Conservation (phyloP, 2,329 filamentous ascomycete species). For the Periconia sp. region DNA sequence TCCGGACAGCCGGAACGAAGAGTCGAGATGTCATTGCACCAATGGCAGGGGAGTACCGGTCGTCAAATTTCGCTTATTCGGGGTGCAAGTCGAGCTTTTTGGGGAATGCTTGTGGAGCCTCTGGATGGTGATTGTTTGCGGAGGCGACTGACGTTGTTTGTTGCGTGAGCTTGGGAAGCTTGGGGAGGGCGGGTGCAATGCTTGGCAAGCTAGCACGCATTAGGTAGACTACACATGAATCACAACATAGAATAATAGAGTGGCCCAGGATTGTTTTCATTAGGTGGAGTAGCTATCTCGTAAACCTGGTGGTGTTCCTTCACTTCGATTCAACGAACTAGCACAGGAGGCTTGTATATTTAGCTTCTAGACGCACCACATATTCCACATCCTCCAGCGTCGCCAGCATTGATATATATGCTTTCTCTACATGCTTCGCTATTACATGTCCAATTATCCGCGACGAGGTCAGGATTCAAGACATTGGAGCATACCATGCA, state of each 20-base stretch:
- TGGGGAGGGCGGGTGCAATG: background rate
- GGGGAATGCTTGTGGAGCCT: background rate
- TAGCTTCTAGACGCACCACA: constrained; percentile 61
- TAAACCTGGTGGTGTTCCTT: no score
- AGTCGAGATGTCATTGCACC: constrained; percentile 53
- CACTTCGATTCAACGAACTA: no score
- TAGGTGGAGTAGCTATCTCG: no score
- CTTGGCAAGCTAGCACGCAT: constrained; percentile 9
- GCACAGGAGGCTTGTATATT: no score
- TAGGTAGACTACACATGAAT: constrained; percentile 4
- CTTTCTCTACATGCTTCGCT: constrained; percentile 62
- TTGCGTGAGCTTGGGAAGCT: constrained; percentile 3
- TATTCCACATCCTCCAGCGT: constrained; percentile 72
- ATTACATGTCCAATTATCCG: constrained; percentile 68
- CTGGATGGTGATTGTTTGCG: constrained; percentile 1
- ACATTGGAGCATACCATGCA: constrained; percentile 77
- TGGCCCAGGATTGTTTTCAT: no score
- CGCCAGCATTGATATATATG: constrained; percentile 70
- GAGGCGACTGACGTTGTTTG: constrained; percentile 13
- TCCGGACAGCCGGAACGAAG: constrained; percentile 48
- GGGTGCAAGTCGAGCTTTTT: background rate
- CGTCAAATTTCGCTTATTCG: no score
- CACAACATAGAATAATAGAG: no score
- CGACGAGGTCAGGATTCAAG: constrained; percentile 60
- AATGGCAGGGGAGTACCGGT: constrained; percentile 16